Evolutionary conservation across 2,329 filamentous ascomycete genomes (phyloP), one percentile per base, ranked within the genome.

Genomic region (Arthrobotrys musiformis): DNA sequence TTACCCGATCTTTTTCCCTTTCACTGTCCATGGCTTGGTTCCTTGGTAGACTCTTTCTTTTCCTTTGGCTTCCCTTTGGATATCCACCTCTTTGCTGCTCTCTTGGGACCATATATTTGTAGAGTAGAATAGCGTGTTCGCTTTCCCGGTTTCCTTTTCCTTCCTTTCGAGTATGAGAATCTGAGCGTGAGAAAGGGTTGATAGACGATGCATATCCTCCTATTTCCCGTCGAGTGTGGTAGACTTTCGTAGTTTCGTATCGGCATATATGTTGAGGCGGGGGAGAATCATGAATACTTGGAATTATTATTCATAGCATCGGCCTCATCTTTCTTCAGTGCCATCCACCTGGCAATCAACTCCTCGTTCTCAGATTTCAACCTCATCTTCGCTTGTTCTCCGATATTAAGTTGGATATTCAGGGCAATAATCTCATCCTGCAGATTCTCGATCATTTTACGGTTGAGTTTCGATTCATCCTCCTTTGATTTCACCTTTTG

Each of bases 341-440:
- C 90, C 91, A 98, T 94, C 93, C 94, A 98, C 67, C 95, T 88
- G 82, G 93, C 91, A 64, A 97, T 90, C 68, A 99, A 86, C 80
- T 97, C 92, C 82, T 92, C 90, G 82, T 98, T 98, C 83, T 98
- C 95, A 74, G 87, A 87, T 82, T 90, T 89, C 79, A 97, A 85
- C 83, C 89, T 90, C 82, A 91, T 89, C 28, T 88, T 87, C 81
- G 90, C 89, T 82, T 94, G 89, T 83, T 96, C 93, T 2, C 91
- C 90, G 86, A 97, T 89, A 80, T 95, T 93, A 48, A 97, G 86
- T 83, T 98, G 92, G 79, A 98, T 86, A 80, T 94, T 94, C 54
- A 97, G 85, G 0, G 93, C 91, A 61, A 97, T 90, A 84, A 97
- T 90, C 83, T 99, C 95, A 84, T 97, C 94, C 84, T 98, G 94